Percentiles rank a stretch among this genome's conserved stretches.
phyloP scores from a whole-genome alignment of 2,329 filamentous ascomycete species.

The Aureobasidium namibiae region DNA sequence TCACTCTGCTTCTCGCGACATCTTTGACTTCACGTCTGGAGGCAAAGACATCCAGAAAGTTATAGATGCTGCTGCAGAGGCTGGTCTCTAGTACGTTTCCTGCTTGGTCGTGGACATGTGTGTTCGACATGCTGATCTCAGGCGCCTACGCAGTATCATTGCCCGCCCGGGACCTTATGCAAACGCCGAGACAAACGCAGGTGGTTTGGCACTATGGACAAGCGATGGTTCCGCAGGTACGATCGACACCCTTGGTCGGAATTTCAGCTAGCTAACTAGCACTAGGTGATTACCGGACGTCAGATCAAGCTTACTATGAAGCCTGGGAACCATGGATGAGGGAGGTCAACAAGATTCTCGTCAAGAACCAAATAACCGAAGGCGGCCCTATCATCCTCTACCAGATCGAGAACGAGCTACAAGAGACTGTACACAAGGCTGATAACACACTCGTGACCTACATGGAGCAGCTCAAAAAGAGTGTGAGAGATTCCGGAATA shows the following conservation, averaged over 20 bases:
- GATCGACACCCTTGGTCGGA: background rate
- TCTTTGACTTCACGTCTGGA: constrained; percentile 42
- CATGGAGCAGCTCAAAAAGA: constrained; percentile 49
- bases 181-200: constrained; percentile 54
- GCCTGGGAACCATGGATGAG: constrained; percentile 45
- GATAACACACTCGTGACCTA: constrained; percentile 39
- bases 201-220: constrained; percentile 55
- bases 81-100: constrained; percentile 29
- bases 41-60: constrained; percentile 46
- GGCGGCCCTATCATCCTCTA: constrained; percentile 48
- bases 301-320: constrained; percentile 36
- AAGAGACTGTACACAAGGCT: constrained; percentile 31
- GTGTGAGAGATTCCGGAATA: constrained; percentile 49
- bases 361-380: constrained; percentile 48
- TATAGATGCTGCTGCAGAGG: constrained; percentile 45
- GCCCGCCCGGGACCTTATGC: constrained; percentile 52
- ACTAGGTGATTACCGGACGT: constrained; percentile 37
- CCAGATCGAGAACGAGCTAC: constrained; percentile 51
- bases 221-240: constrained; percentile 50
- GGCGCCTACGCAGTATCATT: background rate
- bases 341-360: constrained; percentile 43
- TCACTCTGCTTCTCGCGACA: constrained; percentile 19
- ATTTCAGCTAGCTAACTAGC: background rate
- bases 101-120: too few species aligned
- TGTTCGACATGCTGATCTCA: background rate